Percentiles rank a stretch among this genome's conserved stretches.
Conservation (phyloP, 306 rosid genomes). For the Dryas alaskensis region DNA sequence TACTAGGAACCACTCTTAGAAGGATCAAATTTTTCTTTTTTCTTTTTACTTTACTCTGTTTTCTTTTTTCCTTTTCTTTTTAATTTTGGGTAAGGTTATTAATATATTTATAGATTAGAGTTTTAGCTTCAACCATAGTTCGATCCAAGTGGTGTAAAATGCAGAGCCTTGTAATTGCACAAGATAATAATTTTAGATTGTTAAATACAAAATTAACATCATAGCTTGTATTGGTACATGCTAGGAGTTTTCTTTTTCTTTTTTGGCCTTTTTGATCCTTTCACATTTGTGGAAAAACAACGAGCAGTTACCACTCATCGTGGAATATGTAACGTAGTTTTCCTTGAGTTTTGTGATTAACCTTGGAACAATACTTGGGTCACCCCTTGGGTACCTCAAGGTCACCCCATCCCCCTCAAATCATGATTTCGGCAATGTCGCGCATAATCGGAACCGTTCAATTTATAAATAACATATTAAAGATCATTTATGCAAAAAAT, state of each 20-base stretch:
- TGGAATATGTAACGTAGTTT: background rate
- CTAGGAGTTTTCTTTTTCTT: conserved; percentile 19
- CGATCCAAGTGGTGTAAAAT: conserved; percentile 57
- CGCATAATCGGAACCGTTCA: too few species aligned
- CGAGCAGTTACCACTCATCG: conserved; percentile 11
- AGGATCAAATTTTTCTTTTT: conserved; percentile 38
- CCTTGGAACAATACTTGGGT: too few species aligned
- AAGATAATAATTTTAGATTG: conserved; percentile 31
- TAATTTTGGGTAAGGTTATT: conserved; percentile 27
- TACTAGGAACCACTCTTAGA: conserved; percentile 37
- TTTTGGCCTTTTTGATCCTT: background rate
- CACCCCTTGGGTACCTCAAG: too few species aligned
- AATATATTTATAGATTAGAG: conserved; percentile 48
- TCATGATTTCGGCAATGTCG: too few species aligned
- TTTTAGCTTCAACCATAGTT: conserved; percentile 50
- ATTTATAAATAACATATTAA: too few species aligned
- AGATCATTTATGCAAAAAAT: too few species aligned
- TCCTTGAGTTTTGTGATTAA: background rate
- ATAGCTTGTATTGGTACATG: conserved; percentile 23
- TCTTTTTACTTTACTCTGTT: conserved; percentile 8
- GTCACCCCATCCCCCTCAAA: too few species aligned
- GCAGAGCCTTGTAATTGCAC: conserved; percentile 52
- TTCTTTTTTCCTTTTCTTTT: conserved; percentile 28
- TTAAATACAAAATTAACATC: conserved; percentile 21
- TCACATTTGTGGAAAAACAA: conserved; percentile 9